Evolutionary conservation across 345 rosid species (phyloP), one percentile per base, ranked within the genome.

Genomic region (Litchi chinensis): DNA sequence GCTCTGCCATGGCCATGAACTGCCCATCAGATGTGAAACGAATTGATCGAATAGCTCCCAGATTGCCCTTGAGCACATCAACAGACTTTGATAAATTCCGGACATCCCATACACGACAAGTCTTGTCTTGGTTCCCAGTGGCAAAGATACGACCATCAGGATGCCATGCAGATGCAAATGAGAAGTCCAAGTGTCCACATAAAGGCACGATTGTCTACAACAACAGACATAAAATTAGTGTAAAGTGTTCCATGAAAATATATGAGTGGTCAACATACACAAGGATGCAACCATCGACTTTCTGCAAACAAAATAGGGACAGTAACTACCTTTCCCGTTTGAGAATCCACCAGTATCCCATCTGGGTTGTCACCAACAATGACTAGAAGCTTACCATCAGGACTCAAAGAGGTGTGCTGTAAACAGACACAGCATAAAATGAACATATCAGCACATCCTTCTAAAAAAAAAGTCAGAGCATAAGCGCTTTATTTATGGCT

Each of bases 131-230:
- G 81, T 89, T 89, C 71, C 93, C 91, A 6, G 89, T 89, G 67
- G 93, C 93, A 85, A 89, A 89, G 73, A 79, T 81, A 22, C 65
- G 80, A 3, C 93, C 91, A 77, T 82, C 84, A 2, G 91, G 93
- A 78, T 89, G 91, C 93, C 93, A 89, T 44, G 91, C 88, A 54
- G 91, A 89, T 60, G 93, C 93, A 83, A 89, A 89, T 2, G 93
- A 89, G 81, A 80, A 89, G 82, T 89, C 93, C 65, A 83, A 76
- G 73, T 89, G 93, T 52, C 93, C 93, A 63, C 71, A 65, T 76
- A 89, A 81, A 24, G 87, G 79, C 46, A 18, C 68, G 19, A 87
- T 62, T 5, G 84, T 79, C 93, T 89, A 71, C 85, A 89, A 75
- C 9, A 48, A 77, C 12, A 76, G 48, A 56, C 54, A 64, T 73